A percentile compares a stretch with the other conserved stretches of the same genome.
phyloP scores from a whole-genome alignment of 1,284 basidiomycete genomes.

The Boletus calvinii region DNA sequence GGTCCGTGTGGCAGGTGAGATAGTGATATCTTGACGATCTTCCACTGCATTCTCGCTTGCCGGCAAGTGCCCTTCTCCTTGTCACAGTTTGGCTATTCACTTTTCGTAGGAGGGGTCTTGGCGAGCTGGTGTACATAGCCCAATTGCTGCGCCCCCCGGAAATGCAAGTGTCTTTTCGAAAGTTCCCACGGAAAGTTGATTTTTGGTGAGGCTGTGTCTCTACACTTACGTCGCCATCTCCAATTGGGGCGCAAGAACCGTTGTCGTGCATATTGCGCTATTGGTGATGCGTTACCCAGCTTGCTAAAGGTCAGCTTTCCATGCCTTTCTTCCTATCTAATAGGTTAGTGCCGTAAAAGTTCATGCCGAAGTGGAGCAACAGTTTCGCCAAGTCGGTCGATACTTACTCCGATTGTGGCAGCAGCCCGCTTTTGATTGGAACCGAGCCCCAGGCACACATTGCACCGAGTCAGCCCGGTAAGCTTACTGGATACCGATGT shows the following conservation, averaged over 20 bases:
- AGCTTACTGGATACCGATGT: slow-evolving; percentile 15
- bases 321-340: background rate
- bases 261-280: background rate
- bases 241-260: background rate
- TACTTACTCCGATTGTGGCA: background rate
- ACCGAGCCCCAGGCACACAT: slow-evolving; percentile 1
- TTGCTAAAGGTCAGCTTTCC: background rate
- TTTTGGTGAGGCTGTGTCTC: background rate
- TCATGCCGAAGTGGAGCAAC: background rate
- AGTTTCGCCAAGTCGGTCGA: background rate
- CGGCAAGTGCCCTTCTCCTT: background rate
- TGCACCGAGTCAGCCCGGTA: slow-evolving; percentile 20
- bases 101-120: background rate
- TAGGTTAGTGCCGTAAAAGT: background rate
- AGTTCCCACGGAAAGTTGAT: slow-evolving; percentile 5
- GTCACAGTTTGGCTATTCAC: background rate
- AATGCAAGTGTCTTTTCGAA: background rate
- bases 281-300: background rate
- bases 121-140: slow-evolving; percentile 12
- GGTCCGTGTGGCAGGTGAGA: background rate
- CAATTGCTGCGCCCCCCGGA: slow-evolving; percentile 4
- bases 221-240: background rate
- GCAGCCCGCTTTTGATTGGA: slow-evolving; percentile 15
- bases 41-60: slow-evolving; percentile 2
- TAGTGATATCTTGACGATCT: background rate